A percentile compares a stretch with the other conserved stretches of the same genome.
Conservation (phyloP, 345 rosid species). For the Citrus australasica region DNA sequence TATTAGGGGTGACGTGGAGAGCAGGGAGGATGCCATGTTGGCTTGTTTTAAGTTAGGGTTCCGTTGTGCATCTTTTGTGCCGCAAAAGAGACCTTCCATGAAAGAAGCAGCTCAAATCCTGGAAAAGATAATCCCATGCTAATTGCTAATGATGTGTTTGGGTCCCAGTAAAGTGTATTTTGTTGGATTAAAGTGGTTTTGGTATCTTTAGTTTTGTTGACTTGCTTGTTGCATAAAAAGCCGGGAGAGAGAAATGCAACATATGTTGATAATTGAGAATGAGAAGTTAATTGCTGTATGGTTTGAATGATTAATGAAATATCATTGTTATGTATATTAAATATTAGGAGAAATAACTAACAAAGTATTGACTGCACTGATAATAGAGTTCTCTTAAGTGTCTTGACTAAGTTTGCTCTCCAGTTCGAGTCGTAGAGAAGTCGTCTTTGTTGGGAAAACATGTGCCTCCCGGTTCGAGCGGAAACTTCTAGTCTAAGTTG, state of each 20-base stretch:
- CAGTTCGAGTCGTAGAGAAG: too few species aligned
- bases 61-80: constrained; percentile 57
- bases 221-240: constrained; percentile 13
- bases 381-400: rapidly evolving
- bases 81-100: constrained; percentile 87
- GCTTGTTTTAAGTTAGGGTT: constrained; percentile 67
- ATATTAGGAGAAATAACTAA: not conserved
- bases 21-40: constrained; percentile 48
- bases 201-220: constrained; percentile 22
- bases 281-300: not conserved
- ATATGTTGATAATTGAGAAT: not conserved
- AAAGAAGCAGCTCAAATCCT: constrained; percentile 69
- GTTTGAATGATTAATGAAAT: not conserved
- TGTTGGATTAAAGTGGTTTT: constrained; percentile 23
- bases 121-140: constrained; percentile 41
- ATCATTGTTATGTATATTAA: not conserved
- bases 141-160: constrained; percentile 10
- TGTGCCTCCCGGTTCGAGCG: too few species aligned
- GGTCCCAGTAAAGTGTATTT: constrained; percentile 22
- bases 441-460: rapidly evolving
- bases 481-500: rapidly evolving
- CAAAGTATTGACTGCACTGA: rapidly evolving
- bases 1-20: constrained; percentile 52
- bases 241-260: too few species aligned
- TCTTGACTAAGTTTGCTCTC: rapidly evolving